These are phyloP conservation scores for Elaeagnus macrophylla DNA, from an alignment of 306 rosid genomes.

Conservation along the genomic window DNA sequence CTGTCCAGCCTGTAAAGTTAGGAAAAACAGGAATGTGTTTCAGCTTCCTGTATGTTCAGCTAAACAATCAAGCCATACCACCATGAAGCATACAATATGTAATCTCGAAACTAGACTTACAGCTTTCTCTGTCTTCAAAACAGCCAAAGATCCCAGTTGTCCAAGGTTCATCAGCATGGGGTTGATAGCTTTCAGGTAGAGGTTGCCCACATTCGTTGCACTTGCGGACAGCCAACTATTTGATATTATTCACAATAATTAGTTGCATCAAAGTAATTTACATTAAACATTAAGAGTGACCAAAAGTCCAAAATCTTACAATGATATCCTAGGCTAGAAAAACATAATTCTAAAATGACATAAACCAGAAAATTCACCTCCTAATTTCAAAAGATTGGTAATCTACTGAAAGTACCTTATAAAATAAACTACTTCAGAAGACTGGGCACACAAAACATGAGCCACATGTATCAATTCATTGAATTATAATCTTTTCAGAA, in stretches of 20 bases:
- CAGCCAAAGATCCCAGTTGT: constrained; percentile 90
- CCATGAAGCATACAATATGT: not conserved
- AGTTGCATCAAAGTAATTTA: not conserved
- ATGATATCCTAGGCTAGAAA: not conserved
- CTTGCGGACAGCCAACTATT: constrained; percentile 64
- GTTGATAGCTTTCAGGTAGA: constrained; percentile 85
- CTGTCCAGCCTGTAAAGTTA: constrained; percentile 60
- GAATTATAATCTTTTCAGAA: too few relatives aligned
- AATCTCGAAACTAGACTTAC: constrained; percentile 45
- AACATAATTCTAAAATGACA: too few relatives aligned
- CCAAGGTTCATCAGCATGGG: constrained; percentile 96
- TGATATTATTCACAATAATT: constrained; percentile 10
- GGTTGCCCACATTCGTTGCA: constrained; percentile 87
- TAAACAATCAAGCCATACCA: not conserved
- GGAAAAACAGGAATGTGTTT: not conserved
- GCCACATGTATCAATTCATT: too few relatives aligned
- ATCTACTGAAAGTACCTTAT: too few relatives aligned
- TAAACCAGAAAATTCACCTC: too few relatives aligned
- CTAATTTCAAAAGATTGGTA: too few relatives aligned
- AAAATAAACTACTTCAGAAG: too few relatives aligned
- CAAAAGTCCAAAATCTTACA: not conserved
- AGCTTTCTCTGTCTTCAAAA: constrained; percentile 73
- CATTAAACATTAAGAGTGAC: not conserved
- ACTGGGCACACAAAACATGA: too few relatives aligned
- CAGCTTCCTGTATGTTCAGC: not conserved